Conservation (phyloP, 139 green algal genomes). For the Edaphochlamys debaryana region DNA sequence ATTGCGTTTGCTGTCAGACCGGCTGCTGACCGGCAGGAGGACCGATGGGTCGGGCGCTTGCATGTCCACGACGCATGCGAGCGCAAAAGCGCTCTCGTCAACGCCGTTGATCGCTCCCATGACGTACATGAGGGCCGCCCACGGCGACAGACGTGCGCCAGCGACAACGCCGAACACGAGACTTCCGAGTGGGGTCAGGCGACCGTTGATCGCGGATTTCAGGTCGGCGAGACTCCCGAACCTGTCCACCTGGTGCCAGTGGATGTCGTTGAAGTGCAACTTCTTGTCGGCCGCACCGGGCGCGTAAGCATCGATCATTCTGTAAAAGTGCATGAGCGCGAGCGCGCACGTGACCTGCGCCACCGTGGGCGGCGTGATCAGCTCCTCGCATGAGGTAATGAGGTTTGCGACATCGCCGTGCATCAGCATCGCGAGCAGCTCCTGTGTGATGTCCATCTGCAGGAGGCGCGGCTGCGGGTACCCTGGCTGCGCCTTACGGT, state of each 20-base stretch:
- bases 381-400: not conserved
- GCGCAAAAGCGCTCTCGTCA: not conserved
- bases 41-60: too few relatives aligned
- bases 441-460: constrained; percentile 2
- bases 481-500: not conserved
- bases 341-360: not conserved
- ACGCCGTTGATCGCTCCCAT: not conserved
- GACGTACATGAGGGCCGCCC: not conserved
- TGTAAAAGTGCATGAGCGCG: not conserved
- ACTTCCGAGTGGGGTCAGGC: not conserved
- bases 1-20: too few relatives aligned
- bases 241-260: too few relatives aligned
- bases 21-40: too few relatives aligned
- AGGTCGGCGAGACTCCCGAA: too few relatives aligned
- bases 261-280: not conserved
- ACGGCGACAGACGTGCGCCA: not conserved
- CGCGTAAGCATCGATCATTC: not conserved
- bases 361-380: not conserved
- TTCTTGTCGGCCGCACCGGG: not conserved
- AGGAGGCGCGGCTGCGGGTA: constrained; percentile 1
- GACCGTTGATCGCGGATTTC: not conserved
- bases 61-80: not conserved
- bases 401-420: not conserved
- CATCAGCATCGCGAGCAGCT: not conserved
- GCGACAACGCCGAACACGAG: not conserved